Evolutionary conservation across 257 asterid genomes (phyloP).

Genomic region (Linaria vulgaris): DNA sequence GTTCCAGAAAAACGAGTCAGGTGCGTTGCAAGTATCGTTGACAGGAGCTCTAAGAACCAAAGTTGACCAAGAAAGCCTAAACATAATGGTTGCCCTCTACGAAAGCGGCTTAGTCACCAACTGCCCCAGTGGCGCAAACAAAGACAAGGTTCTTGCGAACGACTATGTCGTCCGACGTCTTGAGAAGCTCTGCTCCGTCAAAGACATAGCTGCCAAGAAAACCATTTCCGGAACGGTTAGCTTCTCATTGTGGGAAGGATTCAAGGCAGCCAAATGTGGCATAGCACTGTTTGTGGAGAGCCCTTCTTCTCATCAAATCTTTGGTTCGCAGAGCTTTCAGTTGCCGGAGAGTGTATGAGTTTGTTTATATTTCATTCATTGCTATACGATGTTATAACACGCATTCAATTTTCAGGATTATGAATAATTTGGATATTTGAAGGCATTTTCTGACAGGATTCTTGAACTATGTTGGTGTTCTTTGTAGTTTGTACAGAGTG

Average conservation of each 20-base stretch:
- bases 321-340: slow-evolving; percentile 74
- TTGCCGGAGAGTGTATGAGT: slow-evolving; percentile 50
- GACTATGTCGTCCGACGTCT: slow-evolving; percentile 78
- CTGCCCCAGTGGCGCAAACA: slow-evolving; percentile 64
- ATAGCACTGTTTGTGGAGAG: slow-evolving; percentile 53
- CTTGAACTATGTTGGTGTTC: slow-evolving; percentile 4
- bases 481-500: slow-evolving; percentile 19
- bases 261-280: slow-evolving; percentile 68
- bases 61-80: slow-evolving; percentile 49
- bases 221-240: slow-evolving; percentile 43
- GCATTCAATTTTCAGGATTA: too few species aligned
- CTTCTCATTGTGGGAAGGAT: slow-evolving; percentile 73
- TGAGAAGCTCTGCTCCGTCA: slow-evolving; percentile 65
- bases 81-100: slow-evolving; percentile 68
- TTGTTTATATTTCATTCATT: not conserved
- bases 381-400: not conserved
- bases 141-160: slow-evolving; percentile 61
- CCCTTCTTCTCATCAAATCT: slow-evolving; percentile 52
- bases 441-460: not conserved
- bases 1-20: slow-evolving; percentile 54
- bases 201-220: slow-evolving; percentile 62
- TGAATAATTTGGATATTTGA: not conserved
- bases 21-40: slow-evolving; percentile 55
- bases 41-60: slow-evolving; percentile 58
- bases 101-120: slow-evolving; percentile 65